A percentile compares a stretch with the other conserved stretches of the same genome.
Evolutionary conservation across 2,329 filamentous ascomycete species (phyloP).

Genomic region (Trichoderma atroviride): DNA sequence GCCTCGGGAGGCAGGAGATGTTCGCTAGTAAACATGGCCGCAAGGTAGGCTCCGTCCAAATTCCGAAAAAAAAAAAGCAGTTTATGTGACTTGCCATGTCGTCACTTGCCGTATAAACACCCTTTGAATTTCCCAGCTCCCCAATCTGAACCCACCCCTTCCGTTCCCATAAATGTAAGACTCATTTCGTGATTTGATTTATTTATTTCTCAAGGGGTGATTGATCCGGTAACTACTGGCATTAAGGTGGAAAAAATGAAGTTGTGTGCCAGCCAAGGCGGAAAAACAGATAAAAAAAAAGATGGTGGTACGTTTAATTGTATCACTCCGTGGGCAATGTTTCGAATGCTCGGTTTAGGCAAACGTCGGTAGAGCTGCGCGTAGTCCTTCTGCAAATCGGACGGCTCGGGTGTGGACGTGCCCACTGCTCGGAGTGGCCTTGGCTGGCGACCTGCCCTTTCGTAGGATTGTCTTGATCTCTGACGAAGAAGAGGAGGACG

Average conservation of each 20-base stretch:
- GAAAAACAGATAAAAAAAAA: slow-evolving; percentile 2
- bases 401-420: slow-evolving; percentile 46
- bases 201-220: slow-evolving; percentile 19
- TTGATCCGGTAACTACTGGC: slow-evolving; percentile 22
- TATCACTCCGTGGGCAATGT: slow-evolving; percentile 13
- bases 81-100: slow-evolving; percentile 39
- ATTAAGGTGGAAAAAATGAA: slow-evolving; percentile 25
- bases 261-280: slow-evolving; percentile 26
- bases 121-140: slow-evolving; percentile 28
- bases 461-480: slow-evolving; percentile 50
- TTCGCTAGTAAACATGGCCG: slow-evolving; percentile 36
- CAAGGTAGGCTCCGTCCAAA: slow-evolving; percentile 29
- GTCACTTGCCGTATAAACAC: slow-evolving; percentile 38
- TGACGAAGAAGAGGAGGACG: slow-evolving; percentile 45
- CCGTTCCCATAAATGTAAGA: slow-evolving; percentile 13
- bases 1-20: slow-evolving; percentile 35
- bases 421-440: slow-evolving; percentile 40
- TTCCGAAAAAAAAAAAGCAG: slow-evolving; percentile 32
- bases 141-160: slow-evolving; percentile 12
- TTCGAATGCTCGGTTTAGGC: slow-evolving; percentile 38
- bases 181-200: slow-evolving; percentile 9
- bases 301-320: slow-evolving; percentile 3
- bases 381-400: slow-evolving; percentile 47
- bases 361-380: slow-evolving; percentile 43
- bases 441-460: slow-evolving; percentile 45